These are phyloP conservation scores for Zygosaccharomyces gambellarensis DNA, from an alignment of 805 yeast species.

Conservation along the genomic window DNA sequence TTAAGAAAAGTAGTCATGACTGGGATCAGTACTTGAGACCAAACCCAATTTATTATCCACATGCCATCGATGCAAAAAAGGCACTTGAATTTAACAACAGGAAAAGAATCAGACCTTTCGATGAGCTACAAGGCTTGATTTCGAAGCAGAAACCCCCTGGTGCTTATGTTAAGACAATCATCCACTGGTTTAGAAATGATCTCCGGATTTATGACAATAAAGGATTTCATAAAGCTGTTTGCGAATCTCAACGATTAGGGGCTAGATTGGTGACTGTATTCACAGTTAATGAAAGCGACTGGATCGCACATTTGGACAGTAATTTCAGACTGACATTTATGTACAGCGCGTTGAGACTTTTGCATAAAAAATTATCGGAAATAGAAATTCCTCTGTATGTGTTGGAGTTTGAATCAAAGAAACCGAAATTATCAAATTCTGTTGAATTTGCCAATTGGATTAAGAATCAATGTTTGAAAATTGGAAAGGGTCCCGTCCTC, in stretches of 20 bases:
- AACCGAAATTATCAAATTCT: constrained; percentile 14
- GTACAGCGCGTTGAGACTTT: constrained; percentile 31
- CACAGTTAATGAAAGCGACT: constrained; percentile 39
- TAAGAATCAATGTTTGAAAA: constrained; percentile 13
- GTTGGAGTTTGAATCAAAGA: constrained; percentile 21
- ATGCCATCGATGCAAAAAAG: constrained; percentile 16
- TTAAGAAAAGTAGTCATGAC: constrained; percentile 7
- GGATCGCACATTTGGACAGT: constrained; percentile 41
- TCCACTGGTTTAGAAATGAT: constrained; percentile 48
- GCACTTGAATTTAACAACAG: constrained; percentile 22
- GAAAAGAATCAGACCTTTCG: constrained; percentile 17
- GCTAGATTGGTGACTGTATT: constrained; percentile 38
- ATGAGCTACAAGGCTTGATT: constrained; percentile 9
- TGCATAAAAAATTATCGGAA: constrained; percentile 32
- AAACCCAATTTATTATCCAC: constrained; percentile 16
- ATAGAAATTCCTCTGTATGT: constrained; percentile 38
- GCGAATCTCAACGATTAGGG: neutral
- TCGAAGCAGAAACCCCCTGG: neutral
- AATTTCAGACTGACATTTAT: constrained; percentile 41
- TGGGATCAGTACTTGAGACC: constrained; percentile 15
- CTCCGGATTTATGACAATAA: constrained; percentile 43
- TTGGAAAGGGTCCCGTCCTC: constrained; percentile 9
- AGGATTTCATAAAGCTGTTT: constrained; percentile 11
- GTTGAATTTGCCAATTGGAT: constrained; percentile 25
- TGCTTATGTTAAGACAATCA: constrained; percentile 20